These are phyloP conservation scores for Aspergillus sp. DNA, from an alignment of 2,329 filamentous ascomycete genomes.

Conservation along the genomic window DNA sequence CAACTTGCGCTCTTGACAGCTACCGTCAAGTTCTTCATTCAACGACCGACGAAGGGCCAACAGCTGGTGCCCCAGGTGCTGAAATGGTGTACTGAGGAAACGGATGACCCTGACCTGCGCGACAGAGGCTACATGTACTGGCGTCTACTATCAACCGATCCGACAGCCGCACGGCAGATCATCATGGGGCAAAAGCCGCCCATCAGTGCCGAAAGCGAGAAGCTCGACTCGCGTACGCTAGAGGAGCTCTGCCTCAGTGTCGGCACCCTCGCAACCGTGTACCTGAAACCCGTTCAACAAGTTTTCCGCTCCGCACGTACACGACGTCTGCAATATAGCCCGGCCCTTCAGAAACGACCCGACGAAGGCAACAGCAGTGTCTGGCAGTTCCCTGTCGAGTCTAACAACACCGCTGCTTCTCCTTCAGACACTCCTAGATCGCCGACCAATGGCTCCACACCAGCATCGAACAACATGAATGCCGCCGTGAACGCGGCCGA, in stretches of 20 bases:
- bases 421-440: slow-evolving; percentile 28
- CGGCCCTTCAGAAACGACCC: slow-evolving; percentile 73
- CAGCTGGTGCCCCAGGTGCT: slow-evolving; percentile 89
- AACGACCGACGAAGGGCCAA: slow-evolving; percentile 90
- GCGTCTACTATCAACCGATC: slow-evolving; percentile 90
- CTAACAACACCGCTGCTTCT: slow-evolving; percentile 22
- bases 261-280: slow-evolving; percentile 92
- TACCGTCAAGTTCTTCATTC: slow-evolving; percentile 97
- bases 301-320: slow-evolving; percentile 89
- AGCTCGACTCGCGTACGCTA: slow-evolving; percentile 82
- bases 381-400: slow-evolving; percentile 35
- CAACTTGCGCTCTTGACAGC: slow-evolving; percentile 92
- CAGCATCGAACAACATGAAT: slow-evolving; percentile 52
- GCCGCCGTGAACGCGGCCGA: slow-evolving; percentile 82
- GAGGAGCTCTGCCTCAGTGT: slow-evolving; percentile 98
- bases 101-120: slow-evolving; percentile 95
- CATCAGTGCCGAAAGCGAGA: slow-evolving; percentile 94
- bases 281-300: slow-evolving; percentile 94
- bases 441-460: slow-evolving; percentile 23
- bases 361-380: slow-evolving; percentile 37
- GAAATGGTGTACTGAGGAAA: slow-evolving; percentile 98
- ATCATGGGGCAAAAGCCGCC: slow-evolving; percentile 98
- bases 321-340: slow-evolving; percentile 74
- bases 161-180: slow-evolving; percentile 76
- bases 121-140: slow-evolving; percentile 99